Evolutionary conservation across 1,284 basidiomycete genomes (phyloP), one percentile per base, ranked within the genome.

Genomic region (Volvariella volvacea): DNA sequence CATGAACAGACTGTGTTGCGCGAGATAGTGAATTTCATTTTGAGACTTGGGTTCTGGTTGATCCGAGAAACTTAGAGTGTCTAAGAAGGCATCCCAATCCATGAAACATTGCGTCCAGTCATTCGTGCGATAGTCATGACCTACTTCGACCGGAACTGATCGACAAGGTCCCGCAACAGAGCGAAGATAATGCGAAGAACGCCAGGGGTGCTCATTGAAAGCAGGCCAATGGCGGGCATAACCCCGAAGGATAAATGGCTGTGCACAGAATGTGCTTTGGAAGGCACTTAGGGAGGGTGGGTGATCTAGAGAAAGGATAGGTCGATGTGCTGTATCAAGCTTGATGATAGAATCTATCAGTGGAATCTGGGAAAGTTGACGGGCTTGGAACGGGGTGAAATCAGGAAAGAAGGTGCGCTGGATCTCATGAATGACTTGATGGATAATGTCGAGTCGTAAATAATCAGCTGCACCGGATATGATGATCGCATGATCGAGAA

Each of bases 71-170:
- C 77, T 70, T 6, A 89, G 70, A 12, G 65, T 64, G 3, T 63
- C 48, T 10, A 93, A 68, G 57, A 98, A 93, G 2, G 70, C 70
- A 25, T 86, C 80, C 82, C 92, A 96, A 17, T 63, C 55, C 61
- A 96, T 77, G 46, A 98, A 71, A 48, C 66, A 66, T 62, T 96
- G 95, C 0, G 76, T 75, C 95, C 95, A 99, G 39, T 80, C 77
- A 16, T 78, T 75, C 10, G 74, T 70, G 25, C 89, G 79, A 61
- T 99, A 99, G 57, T 92, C 86, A 38, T 66, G 62, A 2, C 95
- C 95, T 20, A 95, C 68, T 63, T 99, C 95, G 8, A 98, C 82
- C 3, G 95, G 95, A 1, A 98, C 88, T 6, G 91, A 64, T 12
- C 95, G 76, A 2, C 87, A 92, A 22, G 76, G 78, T 7, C 93